Base-by-base conservation (phyloP, 2,329 filamentous ascomycete genomes). In the Trichoderma afroharzianum region DNA sequence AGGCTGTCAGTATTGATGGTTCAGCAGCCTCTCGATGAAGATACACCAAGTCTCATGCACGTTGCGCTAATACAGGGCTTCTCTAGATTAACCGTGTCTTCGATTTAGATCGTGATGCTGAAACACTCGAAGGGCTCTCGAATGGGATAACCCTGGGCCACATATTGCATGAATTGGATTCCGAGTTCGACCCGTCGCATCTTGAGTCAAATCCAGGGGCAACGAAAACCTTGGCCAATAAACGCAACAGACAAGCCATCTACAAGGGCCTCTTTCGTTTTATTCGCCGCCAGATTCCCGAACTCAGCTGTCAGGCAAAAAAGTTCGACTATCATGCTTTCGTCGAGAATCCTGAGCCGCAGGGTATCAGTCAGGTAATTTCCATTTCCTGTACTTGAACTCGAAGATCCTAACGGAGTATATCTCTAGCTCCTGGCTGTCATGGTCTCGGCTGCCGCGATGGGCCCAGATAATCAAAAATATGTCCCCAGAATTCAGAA, bases 361-460 rank as follows among this genome's bases (percentile, higher is more conserved):
- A 86, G 74, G 85, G 87, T 73, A 85, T 89, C 66, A 82, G 83
- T 74, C 85, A 88, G 82, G 86, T 84, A 83, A 74, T 24, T 55
- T 26, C n/a, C 76, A 72, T 76, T 32, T 71, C 43, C 8, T 18
- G 4, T 24, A 28, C 26, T 26, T 50, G 6, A 24, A 47, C 4
- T 6, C 12, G 24, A 32, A 18, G 33, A 32, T 21, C 26, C 24
- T 68, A 59, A 68, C 33, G 8, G 36, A 26, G 3, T n/a, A 4
- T 26, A 80, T 59, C 81, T 83, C 70, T 83, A 91, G 83, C 83
- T 92, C 64, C 82, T 92, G 55, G 88, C 88, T 72, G 83, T 92
- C 70, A 85, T 92, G 77, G 83, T 92, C 26, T 86, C 79, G 15
- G 81, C 90, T n/a, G 88, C 88, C 30, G 86, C 90, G 73, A 85